phyloP scores from a whole-genome alignment of 768 basidiomycete genomes.

The Tulasnella sp. region DNA sequence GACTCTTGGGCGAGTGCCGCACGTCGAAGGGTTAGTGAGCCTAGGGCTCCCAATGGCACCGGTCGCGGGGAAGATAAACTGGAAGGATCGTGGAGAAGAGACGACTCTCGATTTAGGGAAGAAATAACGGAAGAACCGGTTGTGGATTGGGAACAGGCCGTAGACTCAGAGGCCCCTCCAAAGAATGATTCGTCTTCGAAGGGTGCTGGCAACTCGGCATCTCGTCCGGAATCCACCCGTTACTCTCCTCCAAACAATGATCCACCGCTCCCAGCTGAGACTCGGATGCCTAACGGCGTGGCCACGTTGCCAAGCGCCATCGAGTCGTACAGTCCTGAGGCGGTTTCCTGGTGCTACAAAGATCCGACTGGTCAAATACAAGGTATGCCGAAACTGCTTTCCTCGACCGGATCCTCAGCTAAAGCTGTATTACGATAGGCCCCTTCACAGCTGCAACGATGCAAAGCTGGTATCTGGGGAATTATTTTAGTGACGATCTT shows the following conservation, averaged over 20 bases:
- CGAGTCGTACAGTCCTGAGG: slow-evolving; percentile 16
- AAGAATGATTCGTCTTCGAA: background rate
- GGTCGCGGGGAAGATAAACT: background rate
- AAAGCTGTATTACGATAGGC: slow-evolving; percentile 35
- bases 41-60: background rate
- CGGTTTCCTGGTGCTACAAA: slow-evolving; percentile 81
- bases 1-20: slow-evolving; percentile 8
- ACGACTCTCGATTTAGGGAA: background rate
- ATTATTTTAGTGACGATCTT: slow-evolving; percentile 75
- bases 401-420: background rate
- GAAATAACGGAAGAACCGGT: slow-evolving; percentile 10
- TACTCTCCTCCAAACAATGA: background rate
- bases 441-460: slow-evolving; percentile 81
- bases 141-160: slow-evolving; percentile 5
- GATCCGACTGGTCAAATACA: slow-evolving; percentile 88
- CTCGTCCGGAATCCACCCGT: background rate
- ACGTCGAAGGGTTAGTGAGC: background rate
- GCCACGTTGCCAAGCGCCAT: background rate
- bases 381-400: slow-evolving; percentile 38
- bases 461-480: slow-evolving; percentile 91
- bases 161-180: background rate
- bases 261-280: background rate
- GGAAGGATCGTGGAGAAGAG: slow-evolving; percentile 11
- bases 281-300: background rate
- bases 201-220: background rate